phyloP scores from a whole-genome alignment of 306 rosid species.

The Cicer chorassanicum region DNA sequence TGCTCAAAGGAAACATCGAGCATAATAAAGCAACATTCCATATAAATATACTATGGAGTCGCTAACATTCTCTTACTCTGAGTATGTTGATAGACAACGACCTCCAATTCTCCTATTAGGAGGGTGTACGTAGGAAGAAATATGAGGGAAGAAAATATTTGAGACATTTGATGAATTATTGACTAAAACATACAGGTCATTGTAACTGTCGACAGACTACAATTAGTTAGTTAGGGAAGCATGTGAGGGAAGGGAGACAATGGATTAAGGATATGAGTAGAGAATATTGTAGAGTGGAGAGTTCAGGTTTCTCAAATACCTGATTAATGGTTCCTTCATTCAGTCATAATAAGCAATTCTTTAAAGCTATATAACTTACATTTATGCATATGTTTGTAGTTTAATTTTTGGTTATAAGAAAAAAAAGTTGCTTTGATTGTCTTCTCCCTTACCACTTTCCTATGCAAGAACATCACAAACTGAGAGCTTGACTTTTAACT shows the following conservation, averaged over 20 bases:
- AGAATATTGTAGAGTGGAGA: not conserved
- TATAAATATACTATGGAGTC: not conserved
- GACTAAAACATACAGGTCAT: not conserved
- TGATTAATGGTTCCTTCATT: not conserved
- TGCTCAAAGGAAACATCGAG: not conserved
- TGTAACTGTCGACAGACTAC: not conserved
- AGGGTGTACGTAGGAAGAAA: not conserved
- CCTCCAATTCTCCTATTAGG: constrained; percentile 2
- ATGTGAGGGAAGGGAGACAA: not conserved
- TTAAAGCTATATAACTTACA: too few species aligned
- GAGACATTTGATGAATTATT: not conserved
- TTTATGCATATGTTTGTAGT: not conserved
- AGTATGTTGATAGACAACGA: not conserved
- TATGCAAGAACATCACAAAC: not conserved
- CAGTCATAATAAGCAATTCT: not conserved
- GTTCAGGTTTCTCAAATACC: not conserved
- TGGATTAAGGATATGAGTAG: not conserved
- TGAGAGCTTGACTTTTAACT: not conserved
- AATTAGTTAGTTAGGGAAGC: not conserved
- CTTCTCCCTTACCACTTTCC: not conserved
- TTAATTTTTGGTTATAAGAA: constrained; percentile 1
- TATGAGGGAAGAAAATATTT: not conserved
- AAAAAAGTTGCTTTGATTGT: not conserved
- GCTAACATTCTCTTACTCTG: not conserved
- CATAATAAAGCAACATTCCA: not conserved